These are phyloP conservation scores for Alternaria incomplexa DNA, from an alignment of 2,329 filamentous ascomycete species.

Conservation along the genomic window DNA sequence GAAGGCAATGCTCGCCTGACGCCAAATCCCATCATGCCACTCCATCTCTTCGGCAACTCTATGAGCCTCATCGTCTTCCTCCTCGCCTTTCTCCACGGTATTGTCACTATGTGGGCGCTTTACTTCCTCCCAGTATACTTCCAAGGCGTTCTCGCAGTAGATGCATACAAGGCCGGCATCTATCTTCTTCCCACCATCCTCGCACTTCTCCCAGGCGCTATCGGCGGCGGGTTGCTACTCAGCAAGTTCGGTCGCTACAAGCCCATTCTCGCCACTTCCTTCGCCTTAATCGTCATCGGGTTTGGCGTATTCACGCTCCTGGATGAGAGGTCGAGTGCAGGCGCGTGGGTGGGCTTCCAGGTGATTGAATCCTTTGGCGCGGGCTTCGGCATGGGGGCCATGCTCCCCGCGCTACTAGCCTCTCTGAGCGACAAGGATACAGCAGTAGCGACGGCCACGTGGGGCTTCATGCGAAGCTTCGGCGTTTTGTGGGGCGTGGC, in stretches of 20 bases:
- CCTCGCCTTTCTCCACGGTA: background rate
- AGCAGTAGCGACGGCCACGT: constrained; percentile 15
- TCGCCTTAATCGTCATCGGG: background rate
- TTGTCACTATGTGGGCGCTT: background rate
- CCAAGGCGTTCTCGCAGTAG: constrained; percentile 9
- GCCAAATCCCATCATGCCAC: background rate
- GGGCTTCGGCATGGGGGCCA: constrained; percentile 5
- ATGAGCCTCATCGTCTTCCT: background rate
- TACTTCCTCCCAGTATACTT: constrained; percentile 28
- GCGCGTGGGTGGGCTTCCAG: constrained; percentile 20
- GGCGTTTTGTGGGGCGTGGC: constrained; percentile 29
- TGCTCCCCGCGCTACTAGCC: constrained; percentile 13
- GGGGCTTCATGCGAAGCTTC: constrained; percentile 23
- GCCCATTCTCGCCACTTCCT: background rate
- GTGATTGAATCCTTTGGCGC: constrained; percentile 8
- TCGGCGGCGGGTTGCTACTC: background rate
- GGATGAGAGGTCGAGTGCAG: constrained; percentile 3
- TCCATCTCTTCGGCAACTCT: background rate
- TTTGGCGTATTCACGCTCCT: constrained; percentile 17
- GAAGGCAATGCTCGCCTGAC: background rate
- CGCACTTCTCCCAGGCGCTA: constrained; percentile 1
- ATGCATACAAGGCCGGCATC: constrained; percentile 12
- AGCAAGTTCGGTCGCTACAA: background rate
- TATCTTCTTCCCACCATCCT: constrained; percentile 14
- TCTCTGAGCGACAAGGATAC: constrained; percentile 13